Evolutionary conservation across 2,329 filamentous ascomycete species (phyloP), one percentile per base, ranked within the genome.

Genomic region (Teratosphaeria viscida): DNA sequence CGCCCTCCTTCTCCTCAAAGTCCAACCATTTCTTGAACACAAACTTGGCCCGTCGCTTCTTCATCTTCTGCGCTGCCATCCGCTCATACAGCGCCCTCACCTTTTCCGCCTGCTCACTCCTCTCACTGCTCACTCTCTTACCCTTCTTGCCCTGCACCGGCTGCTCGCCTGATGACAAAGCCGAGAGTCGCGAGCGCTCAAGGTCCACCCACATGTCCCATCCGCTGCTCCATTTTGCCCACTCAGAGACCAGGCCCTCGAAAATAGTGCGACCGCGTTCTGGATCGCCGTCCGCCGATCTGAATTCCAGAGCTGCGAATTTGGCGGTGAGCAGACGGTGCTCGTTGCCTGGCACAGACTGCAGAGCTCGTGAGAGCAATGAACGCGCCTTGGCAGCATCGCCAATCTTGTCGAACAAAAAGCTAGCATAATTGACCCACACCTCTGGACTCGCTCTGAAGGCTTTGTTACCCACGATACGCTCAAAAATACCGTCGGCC

Each of bases 251-350:
- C 8, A 99, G 80, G 47, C 87, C 88, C 74, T 96, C 92, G 68
- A 97, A 97, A 70, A 97, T 87, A 29, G 95, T 99, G 19, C 95
- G 87, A 10, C 94, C 94, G 60, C 90, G 89, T 76, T 99, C 95
- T 2, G 90, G 79, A 67, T 95, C 89, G 58, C 92, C 92, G 68
- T 88, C 84, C 7, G 84, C 75, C 11, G 89, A 92, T 64, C 86
- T 87, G 81, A 95, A 99, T 75, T 99, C 94, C 26, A 99, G 83
- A 19, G 89, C 87, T 0, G 89, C 94, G 72, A 99, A 96, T 66
- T 92, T 92, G 67, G 88, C 84, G 59, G 92, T 90, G 0, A 95
- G 81, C 62, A 85, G 83, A 47, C 90, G 81, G 73, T 90, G 86
- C 60, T 86, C 82, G 57, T 82, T 82, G 23, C 79, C 73, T 29